Base-by-base conservation (phyloP, 495 filamentous ascomycete species). In the Diplogelasinospora grovesii region DNA sequence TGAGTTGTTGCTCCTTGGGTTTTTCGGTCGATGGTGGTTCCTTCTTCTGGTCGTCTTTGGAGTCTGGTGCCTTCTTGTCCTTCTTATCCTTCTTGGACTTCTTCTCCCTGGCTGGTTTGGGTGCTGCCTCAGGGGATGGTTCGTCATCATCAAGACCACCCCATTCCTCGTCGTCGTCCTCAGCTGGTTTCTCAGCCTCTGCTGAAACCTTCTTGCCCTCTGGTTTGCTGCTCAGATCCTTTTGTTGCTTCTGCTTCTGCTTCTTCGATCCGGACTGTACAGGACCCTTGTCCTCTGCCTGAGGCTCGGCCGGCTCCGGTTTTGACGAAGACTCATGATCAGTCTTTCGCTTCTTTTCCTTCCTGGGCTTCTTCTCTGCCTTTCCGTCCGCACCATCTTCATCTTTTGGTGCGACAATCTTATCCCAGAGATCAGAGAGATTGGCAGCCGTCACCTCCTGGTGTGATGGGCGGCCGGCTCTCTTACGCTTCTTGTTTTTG, bases 401-500 rank as follows among this genome's bases (percentile, higher is more conserved):
- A 9, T 41, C 25, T 50, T 79, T 77, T 19, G 79, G 77, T 50
- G 90, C 89, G 50, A 94, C 85, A 45, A 89, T 74, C 42, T 74
- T 77, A 41, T 85, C 82, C 65, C 79, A 95, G 49, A 94, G 67
- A 29, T 80, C 78, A 41, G 79, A 74, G 20, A 95, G 70, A 63
- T 95, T 93, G 0, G 73, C 70, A 2, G 70, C 54, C 8, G 79
- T 88, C 36, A 92, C 79, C 43, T 76, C 61, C 18, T 45, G 30
- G 64, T 58, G 56, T 21, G 49, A 46, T n/a, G n/a, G n/a, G 20
- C 64, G 48, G 14, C 62, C 71, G 34, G 79, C 69, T 61, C 79
- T 58, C 60, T 83, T 82, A 28, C 77, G 64, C 60, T 81, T 82
- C 52, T 65, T 74, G 36, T 36, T 8, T 18, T 59, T 54, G 31